A percentile compares a stretch with the other conserved stretches of the same genome.
phyloP scores from a whole-genome alignment of 352 stramenopile genomes.

The Phytophthora pisi region DNA sequence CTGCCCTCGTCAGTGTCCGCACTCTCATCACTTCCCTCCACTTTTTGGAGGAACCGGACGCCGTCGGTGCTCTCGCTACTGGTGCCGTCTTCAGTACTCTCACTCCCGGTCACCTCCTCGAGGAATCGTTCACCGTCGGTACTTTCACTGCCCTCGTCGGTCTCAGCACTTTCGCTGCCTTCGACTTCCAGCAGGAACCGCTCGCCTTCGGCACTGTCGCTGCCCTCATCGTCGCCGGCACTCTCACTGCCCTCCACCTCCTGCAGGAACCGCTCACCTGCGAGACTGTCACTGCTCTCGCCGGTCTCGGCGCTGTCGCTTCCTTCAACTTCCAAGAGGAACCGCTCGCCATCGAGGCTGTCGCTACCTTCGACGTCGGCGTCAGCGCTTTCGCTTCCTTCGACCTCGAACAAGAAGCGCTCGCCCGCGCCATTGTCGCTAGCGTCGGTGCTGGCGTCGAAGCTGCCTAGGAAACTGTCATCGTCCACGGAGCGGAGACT shows the following conservation, averaged over 20 bases:
- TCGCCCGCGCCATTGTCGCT: constrained; percentile 7
- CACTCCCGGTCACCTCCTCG: neutral
- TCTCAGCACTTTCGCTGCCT: constrained; percentile 6
- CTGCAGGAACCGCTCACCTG: constrained; percentile 1
- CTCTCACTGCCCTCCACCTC: constrained; percentile 7
- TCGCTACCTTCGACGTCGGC: neutral
- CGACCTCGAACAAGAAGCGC: constrained; percentile 13
- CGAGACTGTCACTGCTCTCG: constrained; percentile 4
- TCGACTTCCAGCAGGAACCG: constrained; percentile 14
- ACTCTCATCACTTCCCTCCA: neutral
- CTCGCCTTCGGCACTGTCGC: constrained; percentile 3
- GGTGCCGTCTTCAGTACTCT: constrained; percentile 1
- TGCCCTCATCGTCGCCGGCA: neutral
- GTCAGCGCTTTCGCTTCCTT: constrained; percentile 6
- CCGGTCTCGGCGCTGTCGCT: constrained; percentile 2
- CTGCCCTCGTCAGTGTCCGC: neutral
- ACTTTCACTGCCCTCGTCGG: constrained; percentile 2
- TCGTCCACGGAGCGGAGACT: constrained; percentile 12
- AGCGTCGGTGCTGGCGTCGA: constrained; percentile 16
- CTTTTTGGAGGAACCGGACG: constrained; percentile 2
- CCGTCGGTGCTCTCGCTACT: constrained; percentile 6
- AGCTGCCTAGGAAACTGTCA: constrained; percentile 12
- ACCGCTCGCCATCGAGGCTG: constrained; percentile 5
- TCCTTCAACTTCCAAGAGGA: constrained; percentile 1
- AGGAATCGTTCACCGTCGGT: constrained; percentile 8